phyloP scores from a whole-genome alignment of 257 asterid genomes.

The Prunella vulgaris region DNA sequence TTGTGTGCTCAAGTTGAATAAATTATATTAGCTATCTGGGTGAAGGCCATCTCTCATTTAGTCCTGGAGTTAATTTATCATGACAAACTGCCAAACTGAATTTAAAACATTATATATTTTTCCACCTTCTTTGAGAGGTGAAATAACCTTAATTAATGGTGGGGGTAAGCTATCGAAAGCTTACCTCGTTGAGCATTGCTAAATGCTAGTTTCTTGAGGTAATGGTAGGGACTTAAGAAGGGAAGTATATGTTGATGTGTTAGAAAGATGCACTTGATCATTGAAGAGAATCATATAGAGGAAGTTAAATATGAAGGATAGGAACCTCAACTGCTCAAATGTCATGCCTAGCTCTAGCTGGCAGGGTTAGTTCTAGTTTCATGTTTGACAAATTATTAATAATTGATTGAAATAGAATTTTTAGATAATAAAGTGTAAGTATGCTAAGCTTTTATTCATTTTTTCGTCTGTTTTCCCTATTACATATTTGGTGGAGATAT shows the following conservation, averaged over 20 bases:
- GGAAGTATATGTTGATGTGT: background rate
- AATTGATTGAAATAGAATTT: background rate
- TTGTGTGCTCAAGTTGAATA: background rate
- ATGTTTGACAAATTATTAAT: background rate
- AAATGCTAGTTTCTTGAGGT: background rate
- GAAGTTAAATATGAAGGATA: background rate
- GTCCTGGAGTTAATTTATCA: background rate
- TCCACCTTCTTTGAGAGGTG: background rate
- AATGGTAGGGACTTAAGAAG: background rate
- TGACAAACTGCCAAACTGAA: background rate
- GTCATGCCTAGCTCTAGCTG: background rate
- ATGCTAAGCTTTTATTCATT: background rate
- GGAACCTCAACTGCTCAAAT: background rate
- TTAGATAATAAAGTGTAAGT: background rate
- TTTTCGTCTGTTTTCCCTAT: background rate
- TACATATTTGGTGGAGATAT: background rate
- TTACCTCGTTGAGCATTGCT: background rate
- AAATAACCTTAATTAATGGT: background rate
- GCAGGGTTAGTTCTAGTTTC: background rate
- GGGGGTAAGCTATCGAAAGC: slow-evolving; percentile 3
- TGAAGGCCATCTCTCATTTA: background rate
- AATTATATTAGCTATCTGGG: background rate
- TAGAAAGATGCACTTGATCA: background rate
- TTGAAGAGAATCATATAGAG: background rate
- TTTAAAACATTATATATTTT: background rate